These are phyloP conservation scores for Sporobolus alterniflorus DNA, from an alignment of 202 grass and related monocot species.

Conservation along the genomic window DNA sequence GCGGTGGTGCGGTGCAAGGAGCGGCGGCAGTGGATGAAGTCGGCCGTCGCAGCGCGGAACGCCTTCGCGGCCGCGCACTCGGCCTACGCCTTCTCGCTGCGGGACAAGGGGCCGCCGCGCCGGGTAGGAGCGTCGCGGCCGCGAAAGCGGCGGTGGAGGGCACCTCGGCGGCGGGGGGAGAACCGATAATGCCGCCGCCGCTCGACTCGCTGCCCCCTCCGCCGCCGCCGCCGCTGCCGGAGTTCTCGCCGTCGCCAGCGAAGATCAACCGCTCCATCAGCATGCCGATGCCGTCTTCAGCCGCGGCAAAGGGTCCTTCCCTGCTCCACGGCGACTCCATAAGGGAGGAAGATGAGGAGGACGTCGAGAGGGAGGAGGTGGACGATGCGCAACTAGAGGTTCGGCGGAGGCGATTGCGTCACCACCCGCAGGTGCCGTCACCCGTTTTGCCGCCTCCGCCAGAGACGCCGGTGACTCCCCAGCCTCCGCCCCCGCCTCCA, in stretches of 20 bases:
- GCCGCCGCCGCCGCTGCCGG: constrained; percentile 72
- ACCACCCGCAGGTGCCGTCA: constrained; percentile 30
- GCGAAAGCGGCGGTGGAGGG: not conserved
- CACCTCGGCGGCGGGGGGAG: not conserved
- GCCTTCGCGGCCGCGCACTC: constrained; percentile 90
- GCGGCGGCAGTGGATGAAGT: constrained; percentile 77
- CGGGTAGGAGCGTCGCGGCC: not conserved
- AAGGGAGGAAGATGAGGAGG: constrained; percentile 67
- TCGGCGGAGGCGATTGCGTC: constrained; percentile 47
- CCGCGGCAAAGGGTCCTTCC: constrained; percentile 19
- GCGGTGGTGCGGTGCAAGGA: constrained; percentile 91
- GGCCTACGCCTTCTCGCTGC: constrained; percentile 66
- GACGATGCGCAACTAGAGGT: constrained; percentile 51
- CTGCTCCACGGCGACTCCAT: constrained; percentile 57
- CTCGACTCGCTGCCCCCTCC: constrained; percentile 68
- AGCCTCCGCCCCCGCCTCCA: constrained; percentile 37
- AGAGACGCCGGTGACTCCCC: constrained; percentile 37
- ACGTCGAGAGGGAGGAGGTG: constrained; percentile 38
- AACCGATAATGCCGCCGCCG: constrained; percentile 39
- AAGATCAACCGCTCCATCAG: constrained; percentile 94
- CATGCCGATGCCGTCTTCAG: constrained; percentile 70
- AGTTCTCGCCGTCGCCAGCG: constrained; percentile 73
- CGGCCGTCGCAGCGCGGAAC: constrained; percentile 71
- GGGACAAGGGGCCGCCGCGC: constrained; percentile 43
- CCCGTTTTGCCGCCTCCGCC: constrained; percentile 25